Percentiles rank a stretch among this genome's conserved stretches.
phyloP scores from a whole-genome alignment of 352 stramenopile species.

The Peronospora belbahrii region DNA sequence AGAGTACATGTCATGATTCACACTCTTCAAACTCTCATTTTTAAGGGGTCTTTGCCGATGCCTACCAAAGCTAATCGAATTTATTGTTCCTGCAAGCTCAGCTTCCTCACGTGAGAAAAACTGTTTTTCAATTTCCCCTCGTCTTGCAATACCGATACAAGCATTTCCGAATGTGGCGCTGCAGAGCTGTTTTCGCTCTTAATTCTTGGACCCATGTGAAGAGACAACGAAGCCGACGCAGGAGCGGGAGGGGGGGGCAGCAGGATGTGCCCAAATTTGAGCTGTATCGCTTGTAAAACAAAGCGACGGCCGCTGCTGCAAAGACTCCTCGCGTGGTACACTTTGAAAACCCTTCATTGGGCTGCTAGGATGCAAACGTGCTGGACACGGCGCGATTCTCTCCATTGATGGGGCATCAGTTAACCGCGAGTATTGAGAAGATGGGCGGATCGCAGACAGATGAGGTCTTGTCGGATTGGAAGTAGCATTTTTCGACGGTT shows the following conservation, averaged over 20 bases:
- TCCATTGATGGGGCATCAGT: conserved; percentile 7
- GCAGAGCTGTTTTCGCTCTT: conserved; percentile 2
- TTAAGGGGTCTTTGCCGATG: not conserved
- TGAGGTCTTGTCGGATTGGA: not conserved
- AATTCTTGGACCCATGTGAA: conserved; percentile 2
- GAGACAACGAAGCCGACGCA: conserved; percentile 3
- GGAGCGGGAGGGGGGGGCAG: not conserved
- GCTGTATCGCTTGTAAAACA: not conserved
- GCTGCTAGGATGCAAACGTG: conserved; percentile 3
- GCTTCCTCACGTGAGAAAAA: not conserved
- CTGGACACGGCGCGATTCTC: conserved; percentile 3
- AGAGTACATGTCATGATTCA: not conserved
- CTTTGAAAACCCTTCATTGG: not conserved
- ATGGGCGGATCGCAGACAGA: not conserved
- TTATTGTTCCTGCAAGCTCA: conserved; percentile 4
- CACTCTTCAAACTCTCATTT: not conserved
- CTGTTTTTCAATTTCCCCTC: conserved; percentile 1
- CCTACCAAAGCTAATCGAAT: not conserved
- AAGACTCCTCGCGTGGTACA: not conserved
- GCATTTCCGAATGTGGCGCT: not conserved
- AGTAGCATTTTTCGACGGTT: conserved; percentile 1
- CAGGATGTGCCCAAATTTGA: conserved; percentile 2
- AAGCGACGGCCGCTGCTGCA: not conserved
- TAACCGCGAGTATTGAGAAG: conserved; percentile 1
- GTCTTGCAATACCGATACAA: not conserved